Evolutionary conservation across 345 rosid genomes (phyloP), one percentile per base, ranked within the genome.

Genomic region (Arabis alpina): DNA sequence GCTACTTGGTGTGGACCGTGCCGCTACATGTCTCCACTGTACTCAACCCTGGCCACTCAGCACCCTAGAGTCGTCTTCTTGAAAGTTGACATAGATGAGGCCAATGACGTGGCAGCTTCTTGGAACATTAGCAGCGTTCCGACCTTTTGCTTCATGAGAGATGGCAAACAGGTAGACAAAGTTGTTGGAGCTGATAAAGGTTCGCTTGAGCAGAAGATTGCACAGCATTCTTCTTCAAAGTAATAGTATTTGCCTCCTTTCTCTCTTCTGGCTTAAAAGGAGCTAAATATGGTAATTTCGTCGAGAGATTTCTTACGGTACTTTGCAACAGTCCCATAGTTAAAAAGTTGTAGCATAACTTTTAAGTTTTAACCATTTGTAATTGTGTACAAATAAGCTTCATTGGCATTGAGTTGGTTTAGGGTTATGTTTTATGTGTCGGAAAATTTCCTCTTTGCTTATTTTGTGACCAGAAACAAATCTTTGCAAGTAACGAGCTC

Each of bases 1-100:
- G 97, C 98, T 37, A 76, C 90, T 36, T 93, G 98, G 98, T 93
- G 98, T 48, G 97, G 95, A 30, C 98, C 96, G 3, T 92, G 96
- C 75, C 95, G 90, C 10, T 79, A 85, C 83, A 87, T 92, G 79
- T 85, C 95, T 64, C 96, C 98, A n/a, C 75, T 84, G 47, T 90
- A 81, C 68, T 78, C 90, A 42, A 88, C 54, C 75, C 77, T 86
- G 80, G 97, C 95, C n/a, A 74, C 77, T n/a, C 82, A 87, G 70
- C 72, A 90, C 71, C 82, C 85, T 0, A 84, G 84, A 73, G 81
- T 79, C 0, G 92, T 85, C n/a, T 92, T 92, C 88, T 65, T 92
- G 77, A 92, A 92, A 82, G 87, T 86, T 5, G 97, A 74, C 69
- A 74, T 74, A 67, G 78, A 74, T 24, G 44, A 67, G 52, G 78